phyloP scores from a whole-genome alignment of 352 stramenopile species.

The Plasmopara viticola region DNA sequence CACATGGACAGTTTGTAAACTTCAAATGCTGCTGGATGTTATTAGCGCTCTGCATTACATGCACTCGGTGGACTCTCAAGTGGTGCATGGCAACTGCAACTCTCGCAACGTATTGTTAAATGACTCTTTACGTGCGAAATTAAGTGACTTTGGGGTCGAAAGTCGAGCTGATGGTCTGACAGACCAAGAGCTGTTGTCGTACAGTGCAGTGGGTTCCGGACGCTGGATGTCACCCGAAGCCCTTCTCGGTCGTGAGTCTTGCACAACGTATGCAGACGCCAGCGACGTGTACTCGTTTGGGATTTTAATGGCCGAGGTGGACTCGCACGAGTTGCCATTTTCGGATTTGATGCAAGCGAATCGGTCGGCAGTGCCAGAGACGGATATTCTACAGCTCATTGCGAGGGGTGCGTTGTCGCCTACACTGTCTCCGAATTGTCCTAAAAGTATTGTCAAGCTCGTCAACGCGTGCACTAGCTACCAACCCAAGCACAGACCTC shows the following conservation, averaged over 20 bases:
- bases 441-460: constrained; percentile 41
- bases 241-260: constrained; percentile 45
- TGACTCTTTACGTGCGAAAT: constrained; percentile 51
- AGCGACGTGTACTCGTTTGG: constrained; percentile 66
- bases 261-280: constrained; percentile 32
- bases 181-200: constrained; percentile 54
- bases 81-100: constrained; percentile 61
- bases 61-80: constrained; percentile 49
- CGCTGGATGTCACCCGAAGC: constrained; percentile 69
- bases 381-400: constrained; percentile 64
- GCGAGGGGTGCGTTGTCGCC: constrained; percentile 48
- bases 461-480: constrained; percentile 36
- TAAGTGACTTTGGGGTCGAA: constrained; percentile 58
- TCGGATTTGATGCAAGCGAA: constrained; percentile 63
- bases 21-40: constrained; percentile 60
- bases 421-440: constrained; percentile 45
- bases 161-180: constrained; percentile 40
- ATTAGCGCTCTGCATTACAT: constrained; percentile 59
- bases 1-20: constrained; percentile 44
- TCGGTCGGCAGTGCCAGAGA: constrained; percentile 42
- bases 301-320: constrained; percentile 63
- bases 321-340: constrained; percentile 66
- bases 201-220: constrained; percentile 57
- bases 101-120: constrained; percentile 59
- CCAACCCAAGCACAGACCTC: constrained; percentile 30